phyloP scores from a whole-genome alignment of 2,329 filamentous ascomycete genomes.

The Ceratocystiopsis minuta region DNA sequence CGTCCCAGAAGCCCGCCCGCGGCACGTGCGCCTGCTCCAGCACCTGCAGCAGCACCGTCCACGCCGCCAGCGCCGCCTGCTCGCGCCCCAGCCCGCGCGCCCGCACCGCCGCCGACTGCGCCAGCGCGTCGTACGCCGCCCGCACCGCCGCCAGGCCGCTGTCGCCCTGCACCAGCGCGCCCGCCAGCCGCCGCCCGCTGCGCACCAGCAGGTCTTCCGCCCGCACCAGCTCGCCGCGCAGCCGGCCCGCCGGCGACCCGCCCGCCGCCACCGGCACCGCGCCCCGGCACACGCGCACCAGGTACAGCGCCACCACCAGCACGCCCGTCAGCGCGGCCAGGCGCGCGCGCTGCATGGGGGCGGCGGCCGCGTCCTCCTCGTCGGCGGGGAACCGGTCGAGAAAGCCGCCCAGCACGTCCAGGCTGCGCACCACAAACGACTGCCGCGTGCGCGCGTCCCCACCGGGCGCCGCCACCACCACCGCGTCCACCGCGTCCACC shows the following conservation, averaged over 20 bases:
- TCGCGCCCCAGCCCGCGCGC: constrained; percentile 34
- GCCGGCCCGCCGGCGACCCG: neutral
- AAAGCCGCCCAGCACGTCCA: constrained; percentile 26
- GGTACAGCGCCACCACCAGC: constrained; percentile 20
- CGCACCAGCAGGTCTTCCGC: constrained; percentile 31
- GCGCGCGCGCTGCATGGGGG: neutral
- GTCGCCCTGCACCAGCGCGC: constrained; percentile 20
- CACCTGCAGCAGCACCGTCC: constrained; percentile 39
- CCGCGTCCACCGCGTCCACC: constrained; percentile 27
- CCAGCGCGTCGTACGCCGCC: constrained; percentile 29
- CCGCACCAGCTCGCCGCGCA: constrained; percentile 14
- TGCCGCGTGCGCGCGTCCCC: constrained; percentile 16
- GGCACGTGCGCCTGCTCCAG: constrained; percentile 32
- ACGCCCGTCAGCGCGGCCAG: constrained; percentile 16
- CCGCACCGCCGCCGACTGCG: constrained; percentile 21
- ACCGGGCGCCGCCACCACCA: constrained; percentile 15
- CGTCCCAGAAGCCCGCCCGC: constrained; percentile 41
- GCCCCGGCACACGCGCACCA: constrained; percentile 26
- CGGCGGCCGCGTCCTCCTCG: neutral
- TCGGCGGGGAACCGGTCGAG: constrained; percentile 16
- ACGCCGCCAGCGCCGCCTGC: constrained; percentile 29
- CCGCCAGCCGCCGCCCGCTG: constrained; percentile 20
- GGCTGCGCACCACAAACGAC: constrained; percentile 24
- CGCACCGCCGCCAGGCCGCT: constrained; percentile 26
- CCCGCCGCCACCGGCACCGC: constrained; percentile 16